A percentile compares a stretch with the other conserved stretches of the same genome.
These are phyloP conservation scores for Rhodamnia argentea DNA, from an alignment of 345 rosid species.

Conservation along the genomic window DNA sequence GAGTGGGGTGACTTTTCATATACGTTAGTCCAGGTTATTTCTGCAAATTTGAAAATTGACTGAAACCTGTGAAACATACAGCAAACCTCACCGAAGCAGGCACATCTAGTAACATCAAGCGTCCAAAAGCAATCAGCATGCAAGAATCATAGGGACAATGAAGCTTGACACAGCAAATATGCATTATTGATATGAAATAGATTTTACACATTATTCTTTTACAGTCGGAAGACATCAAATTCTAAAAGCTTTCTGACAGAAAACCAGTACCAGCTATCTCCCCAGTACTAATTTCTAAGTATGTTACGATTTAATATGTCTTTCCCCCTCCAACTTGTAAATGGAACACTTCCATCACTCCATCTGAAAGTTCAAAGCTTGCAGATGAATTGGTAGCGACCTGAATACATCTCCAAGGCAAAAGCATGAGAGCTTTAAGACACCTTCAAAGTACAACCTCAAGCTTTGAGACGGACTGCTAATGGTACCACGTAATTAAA, in stretches of 20 bases:
- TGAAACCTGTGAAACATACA: background rate
- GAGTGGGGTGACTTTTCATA: conserved; percentile 15
- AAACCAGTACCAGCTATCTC: background rate
- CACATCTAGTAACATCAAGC: background rate
- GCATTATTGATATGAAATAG: background rate
- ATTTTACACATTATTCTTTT: background rate
- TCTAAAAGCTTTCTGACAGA: background rate
- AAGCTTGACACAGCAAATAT: background rate
- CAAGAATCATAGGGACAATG: background rate
- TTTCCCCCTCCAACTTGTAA: background rate
- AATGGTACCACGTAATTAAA: background rate
- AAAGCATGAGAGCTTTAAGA: background rate
- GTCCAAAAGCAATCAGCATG: background rate
- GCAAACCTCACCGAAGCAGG: background rate
- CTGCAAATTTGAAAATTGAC: conserved; percentile 13
- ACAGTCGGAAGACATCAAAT: background rate
- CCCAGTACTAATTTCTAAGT: background rate
- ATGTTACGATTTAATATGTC: background rate
- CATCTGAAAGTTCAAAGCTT: background rate
- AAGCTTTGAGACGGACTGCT: background rate
- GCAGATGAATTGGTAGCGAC: background rate
- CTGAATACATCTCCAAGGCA: background rate
- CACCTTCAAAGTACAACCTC: background rate
- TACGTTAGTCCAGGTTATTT: conserved; percentile 14
- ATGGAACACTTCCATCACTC: background rate